Evolutionary conservation across 1,284 basidiomycete genomes (phyloP).

Genomic region (Leccinum fuscescens): DNA sequence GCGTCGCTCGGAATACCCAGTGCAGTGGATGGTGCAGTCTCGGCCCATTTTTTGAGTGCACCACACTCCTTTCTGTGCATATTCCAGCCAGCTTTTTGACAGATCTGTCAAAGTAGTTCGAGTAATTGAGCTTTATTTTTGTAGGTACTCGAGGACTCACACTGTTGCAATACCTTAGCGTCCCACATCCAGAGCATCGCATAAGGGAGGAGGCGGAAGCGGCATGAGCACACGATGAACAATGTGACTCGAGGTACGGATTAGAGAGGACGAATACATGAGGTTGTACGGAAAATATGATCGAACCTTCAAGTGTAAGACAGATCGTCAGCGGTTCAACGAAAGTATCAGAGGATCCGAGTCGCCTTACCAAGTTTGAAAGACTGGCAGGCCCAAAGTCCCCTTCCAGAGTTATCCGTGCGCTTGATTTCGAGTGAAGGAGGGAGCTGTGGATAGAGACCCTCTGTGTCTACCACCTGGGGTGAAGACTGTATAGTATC

Average conservation of each 20-base stretch:
- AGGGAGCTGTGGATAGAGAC: constrained; percentile 30
- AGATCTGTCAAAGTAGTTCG: constrained; percentile 43
- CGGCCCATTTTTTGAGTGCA: constrained; percentile 60
- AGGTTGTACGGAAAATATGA: constrained; percentile 58
- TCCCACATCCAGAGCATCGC: constrained; percentile 71
- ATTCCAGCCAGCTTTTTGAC: constrained; percentile 77
- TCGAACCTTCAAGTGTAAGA: constrained; percentile 46
- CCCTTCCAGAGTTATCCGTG: constrained; percentile 36
- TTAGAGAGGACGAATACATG: constrained; percentile 67
- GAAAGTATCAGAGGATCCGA: neutral
- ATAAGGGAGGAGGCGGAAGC: constrained; percentile 42
- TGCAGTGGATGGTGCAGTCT: constrained; percentile 45
- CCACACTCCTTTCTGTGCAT: constrained; percentile 76
- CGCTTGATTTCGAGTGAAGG: constrained; percentile 32
- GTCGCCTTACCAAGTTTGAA: constrained; percentile 39
- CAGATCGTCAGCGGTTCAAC: neutral
- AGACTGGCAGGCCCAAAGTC: constrained; percentile 37
- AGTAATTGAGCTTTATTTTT: neutral
- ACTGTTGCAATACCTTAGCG: constrained; percentile 64
- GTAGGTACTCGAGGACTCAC: constrained; percentile 38
- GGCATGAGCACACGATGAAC: constrained; percentile 63
- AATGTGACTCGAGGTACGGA: constrained; percentile 57
- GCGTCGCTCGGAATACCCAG: constrained; percentile 65
- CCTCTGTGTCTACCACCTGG: constrained; percentile 13
- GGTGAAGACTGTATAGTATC: constrained; percentile 1